Evolutionary conservation across 2,329 filamentous ascomycete genomes (phyloP).

Genomic region (Fusarium subglutinans): DNA sequence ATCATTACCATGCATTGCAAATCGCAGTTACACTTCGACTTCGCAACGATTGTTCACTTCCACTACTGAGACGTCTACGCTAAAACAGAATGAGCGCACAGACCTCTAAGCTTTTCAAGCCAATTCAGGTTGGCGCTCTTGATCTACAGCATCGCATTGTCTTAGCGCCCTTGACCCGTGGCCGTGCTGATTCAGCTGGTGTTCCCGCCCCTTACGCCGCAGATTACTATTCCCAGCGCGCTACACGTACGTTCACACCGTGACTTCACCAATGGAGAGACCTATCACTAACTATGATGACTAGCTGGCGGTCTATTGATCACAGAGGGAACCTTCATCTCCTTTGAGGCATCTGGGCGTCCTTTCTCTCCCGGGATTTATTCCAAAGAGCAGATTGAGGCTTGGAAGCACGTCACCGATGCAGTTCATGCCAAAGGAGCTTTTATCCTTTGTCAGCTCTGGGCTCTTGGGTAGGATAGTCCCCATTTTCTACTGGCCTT

Average conservation of each 20-base stretch:
- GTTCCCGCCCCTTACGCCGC: conserved; percentile 48
- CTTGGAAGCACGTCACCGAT: conserved; percentile 69
- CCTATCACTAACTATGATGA: rapidly evolving
- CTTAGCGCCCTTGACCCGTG: conserved; percentile 67
- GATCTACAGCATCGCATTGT: conserved; percentile 56
- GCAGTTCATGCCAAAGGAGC: conserved; percentile 70
- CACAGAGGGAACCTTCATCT: conserved; percentile 56
- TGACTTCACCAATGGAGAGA: rapidly evolving
- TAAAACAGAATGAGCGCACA: neutral
- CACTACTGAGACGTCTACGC: neutral
- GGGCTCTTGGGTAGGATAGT: conserved; percentile 65
- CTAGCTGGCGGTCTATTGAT: conserved; percentile 54
- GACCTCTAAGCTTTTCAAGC: conserved; percentile 49
- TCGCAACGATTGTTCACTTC: neutral
- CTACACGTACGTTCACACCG: conserved; percentile 34
- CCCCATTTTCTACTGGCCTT: neutral
- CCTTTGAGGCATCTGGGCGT: conserved; percentile 44
- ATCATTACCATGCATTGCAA: neutral
- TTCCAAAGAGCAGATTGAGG: conserved; percentile 62
- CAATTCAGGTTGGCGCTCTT: conserved; percentile 51
- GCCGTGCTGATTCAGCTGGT: conserved; percentile 51
- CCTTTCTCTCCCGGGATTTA: conserved; percentile 55
- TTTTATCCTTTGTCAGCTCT: conserved; percentile 71
- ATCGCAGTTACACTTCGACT: neutral
- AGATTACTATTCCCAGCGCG: conserved; percentile 58